These are phyloP conservation scores for Tetrastigma voinierianum DNA, from an alignment of 164 flowering plant genomes.

Conservation along the genomic window DNA sequence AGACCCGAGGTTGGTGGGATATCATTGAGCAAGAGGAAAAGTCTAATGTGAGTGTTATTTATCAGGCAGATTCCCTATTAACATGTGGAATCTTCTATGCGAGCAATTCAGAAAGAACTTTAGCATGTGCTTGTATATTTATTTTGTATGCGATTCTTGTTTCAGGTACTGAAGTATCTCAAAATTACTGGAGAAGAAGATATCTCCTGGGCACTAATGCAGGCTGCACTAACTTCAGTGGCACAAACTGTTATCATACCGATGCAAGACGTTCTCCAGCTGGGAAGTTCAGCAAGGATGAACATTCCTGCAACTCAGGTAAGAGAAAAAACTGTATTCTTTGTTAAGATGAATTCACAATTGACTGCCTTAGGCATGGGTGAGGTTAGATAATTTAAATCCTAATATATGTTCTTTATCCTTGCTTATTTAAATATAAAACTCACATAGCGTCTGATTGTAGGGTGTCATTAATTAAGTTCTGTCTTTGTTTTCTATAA, in stretches of 20 bases:
- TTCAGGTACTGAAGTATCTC: conserved; percentile 70
- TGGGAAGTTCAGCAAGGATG: conserved; percentile 91
- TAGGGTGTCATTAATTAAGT: too few relatives aligned
- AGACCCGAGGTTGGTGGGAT: conserved; percentile 95
- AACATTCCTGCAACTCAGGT: conserved; percentile 97
- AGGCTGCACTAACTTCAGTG: conserved; percentile 65
- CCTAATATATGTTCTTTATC: too few relatives aligned
- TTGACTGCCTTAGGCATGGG: too few relatives aligned
- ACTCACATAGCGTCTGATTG: too few relatives aligned
- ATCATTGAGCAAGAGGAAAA: conserved; percentile 63
- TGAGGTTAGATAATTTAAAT: too few relatives aligned
- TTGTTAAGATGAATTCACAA: neutral
- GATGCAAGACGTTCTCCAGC: conserved; percentile 87
- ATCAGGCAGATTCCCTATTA: neutral
- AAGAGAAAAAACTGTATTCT: neutral
- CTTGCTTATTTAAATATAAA: too few relatives aligned
- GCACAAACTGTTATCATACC: conserved; percentile 81
- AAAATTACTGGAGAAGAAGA: conserved; percentile 48
- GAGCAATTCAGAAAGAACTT: neutral
- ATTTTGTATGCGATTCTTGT: conserved; percentile 14
- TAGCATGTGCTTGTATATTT: neutral
- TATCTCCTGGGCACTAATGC: conserved; percentile 71
- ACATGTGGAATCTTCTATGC: neutral
- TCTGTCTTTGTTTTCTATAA: too few relatives aligned
- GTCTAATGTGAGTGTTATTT: conserved; percentile 47